Evolutionary conservation across 208 protist genomes (phyloP), one percentile per base, ranked within the genome.

Genomic region (Leishmania martiniquensis): DNA sequence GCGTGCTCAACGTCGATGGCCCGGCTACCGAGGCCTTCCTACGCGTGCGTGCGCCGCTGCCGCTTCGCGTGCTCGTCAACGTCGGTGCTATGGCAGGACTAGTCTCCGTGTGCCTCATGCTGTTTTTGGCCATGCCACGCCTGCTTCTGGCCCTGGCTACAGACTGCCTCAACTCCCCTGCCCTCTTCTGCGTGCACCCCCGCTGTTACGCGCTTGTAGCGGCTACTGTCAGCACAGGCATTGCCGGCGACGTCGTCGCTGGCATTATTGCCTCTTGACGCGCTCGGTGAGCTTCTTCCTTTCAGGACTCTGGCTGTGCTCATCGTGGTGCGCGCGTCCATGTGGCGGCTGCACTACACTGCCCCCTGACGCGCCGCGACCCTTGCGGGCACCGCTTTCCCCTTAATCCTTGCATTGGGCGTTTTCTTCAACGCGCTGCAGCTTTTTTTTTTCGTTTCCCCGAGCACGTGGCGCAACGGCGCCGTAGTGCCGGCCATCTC

Each of bases 391-490:
- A 20, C 72, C 66, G 10, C 45, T 78, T 78, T 75, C 37, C 57
- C 42, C 20, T 39, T 75, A 5, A 75, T 65, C 4, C 55, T 67
- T 1, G 66, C 45, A 0, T 62, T 69, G 9, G 54, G 49, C 71
- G 70, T 78, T 39, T 3, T 83, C 47, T 78, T 57, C 67, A 75
- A 69, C 78, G 44, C 49, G 22, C 67, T 83, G 52, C 72, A 75
- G 73, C 72, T 77, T 39, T 74, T 72, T 39, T 63, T 72, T 39
- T 63, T 73, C 17, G 57, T 78, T 3, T 73, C 78, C 2, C 5
- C n/a, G n/a, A 77, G 78, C 44, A 83, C 73, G 68, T 78, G 73
- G 72, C 47, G 71, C 73, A 83, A 75, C 73, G 74, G 68, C 67
- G 37, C 52, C 4, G 78, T 77, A 1, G 65, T 75, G 34, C 34